Evolutionary conservation across 805 yeast genomes (phyloP), one percentile per base, ranked within the genome.

Genomic region (Debaryomyces hansenii): DNA sequence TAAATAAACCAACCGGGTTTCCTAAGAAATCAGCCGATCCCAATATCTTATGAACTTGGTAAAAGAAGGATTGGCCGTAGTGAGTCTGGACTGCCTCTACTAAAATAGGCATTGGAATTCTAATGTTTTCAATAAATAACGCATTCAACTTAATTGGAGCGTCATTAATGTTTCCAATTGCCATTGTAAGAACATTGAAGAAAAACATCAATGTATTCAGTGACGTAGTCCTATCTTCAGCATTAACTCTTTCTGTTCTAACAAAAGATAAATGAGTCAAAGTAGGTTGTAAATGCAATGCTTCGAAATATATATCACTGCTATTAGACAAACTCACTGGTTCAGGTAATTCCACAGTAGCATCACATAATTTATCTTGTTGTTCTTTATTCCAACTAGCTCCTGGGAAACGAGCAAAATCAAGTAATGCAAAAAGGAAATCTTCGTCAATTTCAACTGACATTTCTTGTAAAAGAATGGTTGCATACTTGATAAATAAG

Each of bases 1-100:
- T 94, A 72, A 94, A 94, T 50, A 94, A 71, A 1, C 99, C 99
- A 24, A 95, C 98, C 0, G 99, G 99, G 55, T 95, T 94, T 18
- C 99, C 99, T 41, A 94, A 70, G 54, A 94, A 82, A 66, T 95
- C 99, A 0, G 98, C 99, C 15, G 97, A 90, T 0, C 99, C 99
- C 29, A 95, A 71, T 37, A 94, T 84, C 63, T 90, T 90, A 67
- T 94, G 96, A 29, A 94, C 72, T 66, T 94, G 99, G 60, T 88
- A 90, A 48, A 94, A 77, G 67, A 92, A 86, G 24, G 94, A 92
- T 62, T 91, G 97, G 9, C 91, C 85, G 63, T 94, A 94, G 64
- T 94, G 98, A 0, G 92, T 85, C 54, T 77, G 75, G 18, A 92
- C 75, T 28, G 87, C 83, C 48, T 84, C 85, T 28, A 82, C 49